phyloP scores from a whole-genome alignment of 2,329 filamentous ascomycete species.

The Dryadomyces quercivorus region DNA sequence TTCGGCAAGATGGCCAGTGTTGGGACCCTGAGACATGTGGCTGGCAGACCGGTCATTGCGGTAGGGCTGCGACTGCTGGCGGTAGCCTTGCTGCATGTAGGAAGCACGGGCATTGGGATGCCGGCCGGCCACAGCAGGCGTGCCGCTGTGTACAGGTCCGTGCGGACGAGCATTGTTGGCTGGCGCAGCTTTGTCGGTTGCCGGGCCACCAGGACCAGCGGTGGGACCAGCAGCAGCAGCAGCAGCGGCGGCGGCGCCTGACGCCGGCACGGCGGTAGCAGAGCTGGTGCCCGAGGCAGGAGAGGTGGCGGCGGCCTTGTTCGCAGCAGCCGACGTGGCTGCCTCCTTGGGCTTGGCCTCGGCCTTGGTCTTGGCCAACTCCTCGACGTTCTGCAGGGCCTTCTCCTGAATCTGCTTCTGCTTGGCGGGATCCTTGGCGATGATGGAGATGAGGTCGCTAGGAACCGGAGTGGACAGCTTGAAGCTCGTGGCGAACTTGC shows the following conservation, averaged over 20 bases:
- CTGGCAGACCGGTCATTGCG: slow-evolving; percentile 34
- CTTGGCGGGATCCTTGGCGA: slow-evolving; percentile 92
- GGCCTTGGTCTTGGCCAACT: slow-evolving; percentile 36
- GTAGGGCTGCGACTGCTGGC: slow-evolving; percentile 33
- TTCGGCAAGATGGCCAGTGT: slow-evolving; percentile 34
- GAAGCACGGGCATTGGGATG: slow-evolving; percentile 36
- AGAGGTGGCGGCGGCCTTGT: background rate
- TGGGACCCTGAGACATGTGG: slow-evolving; percentile 25
- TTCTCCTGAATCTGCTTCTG: slow-evolving; percentile 89
- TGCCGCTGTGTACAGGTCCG: slow-evolving; percentile 7
- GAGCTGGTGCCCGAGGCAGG: background rate
- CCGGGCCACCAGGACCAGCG: background rate
- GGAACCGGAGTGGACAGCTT: slow-evolving; percentile 91
- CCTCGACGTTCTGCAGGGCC: slow-evolving; percentile 63
- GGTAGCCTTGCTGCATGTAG: slow-evolving; percentile 33
- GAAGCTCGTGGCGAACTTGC: slow-evolving; percentile 89
- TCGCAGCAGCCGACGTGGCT: slow-evolving; percentile 15
- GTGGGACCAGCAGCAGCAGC: slow-evolving; percentile 1
- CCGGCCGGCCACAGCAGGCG: slow-evolving; percentile 24
- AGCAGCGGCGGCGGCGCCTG: slow-evolving; percentile 6
- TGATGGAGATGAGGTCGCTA: slow-evolving; percentile 80
- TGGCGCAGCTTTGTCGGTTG: background rate
- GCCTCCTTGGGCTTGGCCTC: slow-evolving; percentile 40
- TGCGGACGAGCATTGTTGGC: slow-evolving; percentile 4
- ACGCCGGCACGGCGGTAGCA: background rate